These are phyloP conservation scores for Phytophthora constricta DNA, from an alignment of 352 stramenopile species.

Conservation along the genomic window DNA sequence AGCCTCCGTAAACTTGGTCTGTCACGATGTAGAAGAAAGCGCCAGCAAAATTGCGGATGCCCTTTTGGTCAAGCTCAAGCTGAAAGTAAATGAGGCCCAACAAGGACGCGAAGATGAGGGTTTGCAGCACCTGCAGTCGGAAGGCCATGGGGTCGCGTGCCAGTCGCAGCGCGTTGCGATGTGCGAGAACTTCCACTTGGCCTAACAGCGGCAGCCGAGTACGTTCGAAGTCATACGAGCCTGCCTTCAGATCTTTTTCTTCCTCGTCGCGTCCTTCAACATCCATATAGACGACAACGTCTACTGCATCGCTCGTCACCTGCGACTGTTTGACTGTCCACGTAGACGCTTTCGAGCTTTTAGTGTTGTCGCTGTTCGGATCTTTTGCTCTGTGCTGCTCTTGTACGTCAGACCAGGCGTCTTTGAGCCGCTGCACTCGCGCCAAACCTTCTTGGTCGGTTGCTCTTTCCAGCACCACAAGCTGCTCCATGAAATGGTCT, in stretches of 20 bases:
- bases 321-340: slow-evolving; percentile 12
- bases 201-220: slow-evolving; percentile 25
- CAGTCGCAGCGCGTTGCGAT: slow-evolving; percentile 44
- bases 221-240: slow-evolving; percentile 13
- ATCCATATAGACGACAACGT: slow-evolving; percentile 33
- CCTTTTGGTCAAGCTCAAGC: slow-evolving; percentile 42
- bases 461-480: slow-evolving; percentile 47
- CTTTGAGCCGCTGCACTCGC: slow-evolving; percentile 38
- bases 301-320: slow-evolving; percentile 16
- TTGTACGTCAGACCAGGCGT: slow-evolving; percentile 28
- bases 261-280: slow-evolving; percentile 23
- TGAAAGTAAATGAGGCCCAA: slow-evolving; percentile 56
- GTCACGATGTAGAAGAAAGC: slow-evolving; percentile 57
- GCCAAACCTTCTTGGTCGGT: slow-evolving; percentile 37
- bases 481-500: slow-evolving; percentile 58
- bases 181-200: slow-evolving; percentile 42
- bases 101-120: slow-evolving; percentile 43
- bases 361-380: background rate
- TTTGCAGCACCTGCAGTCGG: slow-evolving; percentile 35
- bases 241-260: background rate
- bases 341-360: background rate
- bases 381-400: slow-evolving; percentile 9
- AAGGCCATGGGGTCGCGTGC: slow-evolving; percentile 41
- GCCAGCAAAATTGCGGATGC: slow-evolving; percentile 47
- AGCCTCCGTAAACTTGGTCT: slow-evolving; percentile 44